phyloP scores from a whole-genome alignment of 2,329 filamentous ascomycete species.

The Xylaria sp. region DNA sequence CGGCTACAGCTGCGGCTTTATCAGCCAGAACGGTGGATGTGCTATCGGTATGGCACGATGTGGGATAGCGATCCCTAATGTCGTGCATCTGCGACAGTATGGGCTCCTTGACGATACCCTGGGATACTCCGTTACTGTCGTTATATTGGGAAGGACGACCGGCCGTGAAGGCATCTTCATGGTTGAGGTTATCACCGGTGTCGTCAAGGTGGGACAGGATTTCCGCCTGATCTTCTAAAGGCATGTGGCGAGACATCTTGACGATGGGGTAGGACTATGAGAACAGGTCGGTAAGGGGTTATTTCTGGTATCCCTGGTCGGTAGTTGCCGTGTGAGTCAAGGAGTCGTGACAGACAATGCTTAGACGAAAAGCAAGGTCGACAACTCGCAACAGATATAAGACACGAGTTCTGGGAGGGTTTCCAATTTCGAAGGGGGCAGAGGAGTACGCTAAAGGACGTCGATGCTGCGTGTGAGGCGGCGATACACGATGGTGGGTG shows the following conservation, averaged over 20 bases:
- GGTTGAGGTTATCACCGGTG: neutral
- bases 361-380: neutral
- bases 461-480: neutral
- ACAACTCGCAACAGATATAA: neutral
- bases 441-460: neutral
- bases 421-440: no score
- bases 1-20: neutral
- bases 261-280: neutral
- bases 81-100: neutral
- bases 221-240: neutral
- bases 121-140: neutral
- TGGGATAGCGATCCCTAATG: neutral
- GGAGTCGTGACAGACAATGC: neutral
- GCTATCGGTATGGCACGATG: slow-evolving; percentile 31
- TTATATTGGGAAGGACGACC: slow-evolving; percentile 20
- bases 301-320: neutral
- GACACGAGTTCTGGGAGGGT: neutral
- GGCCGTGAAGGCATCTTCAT: slow-evolving; percentile 21
- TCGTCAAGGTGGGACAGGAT: neutral
- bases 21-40: slow-evolving; percentile 22
- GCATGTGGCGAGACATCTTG: slow-evolving; percentile 4
- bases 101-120: neutral
- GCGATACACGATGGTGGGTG: neutral
- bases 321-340: slow-evolving; percentile 1
- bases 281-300: neutral